Base-by-base conservation (phyloP, 306 rosid species). In the Trichosanthes cucumerina region DNA sequence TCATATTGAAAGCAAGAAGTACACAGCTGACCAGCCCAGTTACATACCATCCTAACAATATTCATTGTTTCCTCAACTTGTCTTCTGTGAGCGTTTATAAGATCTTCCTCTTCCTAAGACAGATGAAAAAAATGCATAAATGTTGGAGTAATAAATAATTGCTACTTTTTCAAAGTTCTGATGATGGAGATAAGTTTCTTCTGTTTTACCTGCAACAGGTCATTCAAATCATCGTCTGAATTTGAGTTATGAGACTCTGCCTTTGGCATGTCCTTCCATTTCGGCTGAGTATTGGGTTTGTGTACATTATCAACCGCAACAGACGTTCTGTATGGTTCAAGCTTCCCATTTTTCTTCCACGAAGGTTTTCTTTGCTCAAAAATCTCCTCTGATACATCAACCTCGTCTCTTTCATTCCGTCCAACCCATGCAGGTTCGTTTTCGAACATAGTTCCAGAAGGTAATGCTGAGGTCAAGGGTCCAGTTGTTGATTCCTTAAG, bases 41-140 rank as follows among this genome's bases (percentile, higher is more conserved):
- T 50, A 65, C 76, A 47, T 91, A 96, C 99, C 99, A 92, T 97
- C 81, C 80, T 90, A 79, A 96, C 98, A 83, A 93, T 93, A 87
- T 84, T 96, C 99, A 96, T 93, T 7, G 99, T 93, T 73, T 96
- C 99, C 87, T 96, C 99, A 26, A 96, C 99, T 86, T 92, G 99
- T 73, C 89, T 96, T 69, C 99, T 88, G 84, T 96, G 99, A 81
- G 99, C 99, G 84, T 81, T 93, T 83, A 96, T 96, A 54, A 96
- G 97, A 86, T 96, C 96, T 87, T 93, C 98, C 90, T 96, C 99
- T 81, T 93, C 99, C 99, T 96, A 91, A 58, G 85, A 84, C 78
- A 28, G 80, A 68, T 43, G 73, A 38, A 38, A 52, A 34, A 18
- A 19, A 10, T 34, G 75, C 62, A 60, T 26, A 56, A 49, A 21